Evolutionary conservation across 2,329 filamentous ascomycete species (phyloP).

Genomic region (Monilinia fructigena): DNA sequence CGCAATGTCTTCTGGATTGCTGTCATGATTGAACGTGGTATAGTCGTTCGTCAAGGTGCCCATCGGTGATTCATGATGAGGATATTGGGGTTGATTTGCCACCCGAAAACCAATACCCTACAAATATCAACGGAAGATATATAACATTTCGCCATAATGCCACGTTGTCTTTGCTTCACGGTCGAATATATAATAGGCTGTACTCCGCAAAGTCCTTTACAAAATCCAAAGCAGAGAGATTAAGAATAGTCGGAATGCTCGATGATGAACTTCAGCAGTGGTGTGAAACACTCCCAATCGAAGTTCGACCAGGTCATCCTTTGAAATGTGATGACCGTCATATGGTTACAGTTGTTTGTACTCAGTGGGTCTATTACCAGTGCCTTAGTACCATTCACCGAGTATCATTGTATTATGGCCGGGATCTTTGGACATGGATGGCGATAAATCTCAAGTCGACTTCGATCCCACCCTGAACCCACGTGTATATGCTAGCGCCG

Average conservation of each 20-base stretch:
- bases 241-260: conserved; percentile 30
- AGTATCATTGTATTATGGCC: conserved; percentile 28
- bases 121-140: conserved; percentile 25
- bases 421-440: conserved; percentile 19
- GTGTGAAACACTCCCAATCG: conserved; percentile 31
- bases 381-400: conserved; percentile 31
- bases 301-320: conserved; percentile 33
- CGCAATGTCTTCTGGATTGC: conserved; percentile 36
- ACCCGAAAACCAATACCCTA: conserved; percentile 23
- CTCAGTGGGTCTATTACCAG: conserved; percentile 34
- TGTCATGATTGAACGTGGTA: conserved; percentile 30
- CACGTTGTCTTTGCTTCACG: conserved; percentile 31
- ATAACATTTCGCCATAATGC: conserved; percentile 28
- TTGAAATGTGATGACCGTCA: conserved; percentile 29
- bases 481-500: conserved; percentile 29
- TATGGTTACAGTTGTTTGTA: conserved; percentile 29
- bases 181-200: conserved; percentile 32
- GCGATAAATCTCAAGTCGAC: conserved; percentile 20
- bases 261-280: conserved; percentile 34
- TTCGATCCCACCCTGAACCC: conserved; percentile 27
- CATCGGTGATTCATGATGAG: conserved; percentile 35
- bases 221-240: conserved; percentile 30
- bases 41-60: conserved; percentile 29
- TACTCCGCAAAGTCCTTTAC: conserved; percentile 34
- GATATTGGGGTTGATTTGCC: conserved; percentile 35